Percentiles rank a stretch among this genome's conserved stretches.
These are phyloP conservation scores for Linum usitatissimum DNA, from an alignment of 345 rosid species.

Conservation along the genomic window DNA sequence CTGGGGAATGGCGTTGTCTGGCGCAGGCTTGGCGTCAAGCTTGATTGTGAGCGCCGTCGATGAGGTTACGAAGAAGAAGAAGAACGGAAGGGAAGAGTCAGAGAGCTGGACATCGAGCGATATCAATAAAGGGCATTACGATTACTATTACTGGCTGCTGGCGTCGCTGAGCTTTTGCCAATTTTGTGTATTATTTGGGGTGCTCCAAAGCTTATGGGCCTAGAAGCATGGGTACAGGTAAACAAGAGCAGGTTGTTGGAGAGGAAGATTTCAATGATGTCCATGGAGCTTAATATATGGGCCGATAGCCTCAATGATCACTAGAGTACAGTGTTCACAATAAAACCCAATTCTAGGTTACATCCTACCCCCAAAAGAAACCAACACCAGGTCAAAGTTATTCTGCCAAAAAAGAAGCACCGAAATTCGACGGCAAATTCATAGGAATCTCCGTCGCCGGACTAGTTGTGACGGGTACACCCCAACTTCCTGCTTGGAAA, in stretches of 20 bases:
- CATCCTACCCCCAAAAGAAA: no score
- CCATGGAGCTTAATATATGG: neutral
- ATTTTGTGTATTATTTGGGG: neutral
- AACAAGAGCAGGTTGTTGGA: neutral
- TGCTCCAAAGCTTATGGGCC: neutral
- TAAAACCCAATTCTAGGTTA: no score
- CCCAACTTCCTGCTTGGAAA: neutral
- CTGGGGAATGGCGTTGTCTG: neutral
- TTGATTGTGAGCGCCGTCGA: neutral
- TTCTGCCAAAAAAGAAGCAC: neutral
- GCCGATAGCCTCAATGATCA: no score
- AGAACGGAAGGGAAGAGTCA: no score
- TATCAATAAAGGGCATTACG: neutral
- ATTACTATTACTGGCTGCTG: conserved; percentile 3
- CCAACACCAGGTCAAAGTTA: neutral
- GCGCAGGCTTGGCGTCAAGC: neutral
- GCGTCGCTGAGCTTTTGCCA: neutral
- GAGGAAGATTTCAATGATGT: neutral
- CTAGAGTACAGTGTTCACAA: no score
- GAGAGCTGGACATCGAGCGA: neutral
- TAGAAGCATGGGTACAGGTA: no score
- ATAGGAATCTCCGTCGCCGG: neutral
- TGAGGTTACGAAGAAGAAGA: neutral
- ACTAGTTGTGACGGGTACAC: neutral
- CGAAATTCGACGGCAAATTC: neutral